Evolutionary conservation across 495 filamentous ascomycete species (phyloP).

Genomic region (Penicillium verhagenii): DNA sequence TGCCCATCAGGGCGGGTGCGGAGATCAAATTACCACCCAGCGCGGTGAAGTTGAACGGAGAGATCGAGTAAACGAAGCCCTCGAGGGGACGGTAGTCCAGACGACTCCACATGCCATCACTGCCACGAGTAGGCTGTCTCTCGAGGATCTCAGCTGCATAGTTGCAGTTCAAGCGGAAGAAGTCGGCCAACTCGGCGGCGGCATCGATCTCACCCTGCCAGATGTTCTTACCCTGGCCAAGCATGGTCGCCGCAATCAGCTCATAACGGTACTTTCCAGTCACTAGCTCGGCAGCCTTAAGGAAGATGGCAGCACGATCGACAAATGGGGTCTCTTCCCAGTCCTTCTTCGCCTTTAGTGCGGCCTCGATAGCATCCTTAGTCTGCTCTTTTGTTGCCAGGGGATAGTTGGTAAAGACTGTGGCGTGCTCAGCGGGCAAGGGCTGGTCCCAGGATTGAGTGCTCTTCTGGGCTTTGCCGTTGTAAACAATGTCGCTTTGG

Average conservation of each 20-base stretch:
- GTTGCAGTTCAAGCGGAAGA: slow-evolving; percentile 79
- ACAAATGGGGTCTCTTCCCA: slow-evolving; percentile 86
- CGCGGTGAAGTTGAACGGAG: slow-evolving; percentile 89
- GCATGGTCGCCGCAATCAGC: slow-evolving; percentile 89
- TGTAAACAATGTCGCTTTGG: slow-evolving; percentile 50
- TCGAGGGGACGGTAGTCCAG: slow-evolving; percentile 81
- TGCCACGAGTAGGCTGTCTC: slow-evolving; percentile 63
- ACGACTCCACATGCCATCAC: slow-evolving; percentile 69
- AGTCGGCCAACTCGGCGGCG: slow-evolving; percentile 87
- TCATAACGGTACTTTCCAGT: slow-evolving; percentile 89
- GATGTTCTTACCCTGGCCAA: slow-evolving; percentile 94
- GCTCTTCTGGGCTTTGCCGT: slow-evolving; percentile 49
- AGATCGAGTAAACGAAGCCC: slow-evolving; percentile 84
- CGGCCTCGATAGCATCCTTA: slow-evolving; percentile 69
- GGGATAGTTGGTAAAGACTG: slow-evolving; percentile 71
- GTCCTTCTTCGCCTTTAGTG: slow-evolving; percentile 72
- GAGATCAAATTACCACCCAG: slow-evolving; percentile 76
- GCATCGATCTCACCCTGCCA: slow-evolving; percentile 98
- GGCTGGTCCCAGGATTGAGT: slow-evolving; percentile 50
- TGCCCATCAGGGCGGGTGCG: slow-evolving; percentile 74
- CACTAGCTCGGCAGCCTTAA: slow-evolving; percentile 90
- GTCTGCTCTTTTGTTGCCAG: slow-evolving; percentile 69
- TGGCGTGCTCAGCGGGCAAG: slow-evolving; percentile 71
- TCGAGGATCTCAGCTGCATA: slow-evolving; percentile 74
- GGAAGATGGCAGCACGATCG: slow-evolving; percentile 86